Evolutionary conservation across 2,329 filamentous ascomycete genomes (phyloP), one percentile per base, ranked within the genome.

Genomic region (Ophiocordyceps camponoti-leonardi): DNA sequence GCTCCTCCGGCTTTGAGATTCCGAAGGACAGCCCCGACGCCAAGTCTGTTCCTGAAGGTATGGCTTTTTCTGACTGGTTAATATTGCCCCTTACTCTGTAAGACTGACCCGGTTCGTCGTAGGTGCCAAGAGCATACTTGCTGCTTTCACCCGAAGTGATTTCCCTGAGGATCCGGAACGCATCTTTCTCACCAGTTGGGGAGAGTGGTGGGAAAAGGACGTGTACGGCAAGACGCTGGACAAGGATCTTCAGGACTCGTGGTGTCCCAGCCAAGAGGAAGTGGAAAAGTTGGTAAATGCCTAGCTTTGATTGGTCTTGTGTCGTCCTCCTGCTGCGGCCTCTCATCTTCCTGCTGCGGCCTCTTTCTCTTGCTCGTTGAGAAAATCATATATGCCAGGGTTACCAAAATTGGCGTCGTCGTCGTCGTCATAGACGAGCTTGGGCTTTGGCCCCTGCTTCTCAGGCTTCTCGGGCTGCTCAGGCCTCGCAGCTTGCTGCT

Each of bases 131-230:
- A 73, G 60, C 47, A 59, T 74, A 1, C 56, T 70, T 16, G 54
- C 56, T 1, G 71, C 69, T 0, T 61, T 73, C 23, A 63, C 59
- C 0, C 54, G 62, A 3, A 58, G 61, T 18, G 69, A 73, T 49
- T 59, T 74, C 39, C 71, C 71, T 1, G 61, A 67, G 23, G 69
- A 75, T 33, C 66, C 64, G 0, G 67, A 74, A 18, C 64, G 65
- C 44, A 70, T 75, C 46, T 74, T 75, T 54, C 51, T 75, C 42
- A 73, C 70, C 0, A 73, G 69, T 51, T 73, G 69, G 71, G 71
- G 71, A 1, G 70, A 75, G 58, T 75, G 70, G 69, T 75, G 71
- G 70, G 52, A 59, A 14, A 71, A 64, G 53, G 59, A 65, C 4
- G 59, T 66, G 2, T 66, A 66, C 44, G 59, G 51, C 13, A 56